Conservation (phyloP, 768 basidiomycete genomes). For the Tylopilus subfusipes region DNA sequence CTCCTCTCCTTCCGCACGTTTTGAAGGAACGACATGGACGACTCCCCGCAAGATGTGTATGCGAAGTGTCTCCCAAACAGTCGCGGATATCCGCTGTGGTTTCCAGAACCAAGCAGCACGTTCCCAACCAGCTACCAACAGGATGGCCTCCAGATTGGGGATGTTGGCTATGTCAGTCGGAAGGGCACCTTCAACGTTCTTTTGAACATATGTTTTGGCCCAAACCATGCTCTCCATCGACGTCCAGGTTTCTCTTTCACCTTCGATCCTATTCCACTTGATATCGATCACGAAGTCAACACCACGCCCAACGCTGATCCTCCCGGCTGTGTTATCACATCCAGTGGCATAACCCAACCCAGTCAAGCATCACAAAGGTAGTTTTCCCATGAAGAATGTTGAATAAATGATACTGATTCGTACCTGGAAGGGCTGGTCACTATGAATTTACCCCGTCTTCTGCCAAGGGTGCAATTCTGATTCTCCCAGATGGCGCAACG, state of each 20-base stretch:
- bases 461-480: conserved; percentile 25
- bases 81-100: conserved; percentile 32
- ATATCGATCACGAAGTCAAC: neutral
- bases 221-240: neutral
- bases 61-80: conserved; percentile 1
- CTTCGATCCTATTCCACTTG: neutral
- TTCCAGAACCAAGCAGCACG: conserved; percentile 22
- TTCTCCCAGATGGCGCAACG: conserved; percentile 28
- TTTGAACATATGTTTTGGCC: conserved; percentile 27
- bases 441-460: conserved; percentile 1
- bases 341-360: neutral
- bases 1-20: too few species aligned
- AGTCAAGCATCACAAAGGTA: neutral
- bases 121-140: conserved; percentile 23
- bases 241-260: neutral
- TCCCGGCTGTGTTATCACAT: neutral
- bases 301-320: neutral
- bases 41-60: neutral
- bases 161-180: conserved; percentile 29
- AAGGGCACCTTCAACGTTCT: conserved; percentile 30
- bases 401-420: neutral
- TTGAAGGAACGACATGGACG: too few species aligned
- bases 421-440: neutral
- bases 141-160: conserved; percentile 32
- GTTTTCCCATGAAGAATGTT: too few species aligned